Evolutionary conservation across 2,329 filamentous ascomycete species (phyloP).

Genomic region (Cylindrodendrum hubeiense): DNA sequence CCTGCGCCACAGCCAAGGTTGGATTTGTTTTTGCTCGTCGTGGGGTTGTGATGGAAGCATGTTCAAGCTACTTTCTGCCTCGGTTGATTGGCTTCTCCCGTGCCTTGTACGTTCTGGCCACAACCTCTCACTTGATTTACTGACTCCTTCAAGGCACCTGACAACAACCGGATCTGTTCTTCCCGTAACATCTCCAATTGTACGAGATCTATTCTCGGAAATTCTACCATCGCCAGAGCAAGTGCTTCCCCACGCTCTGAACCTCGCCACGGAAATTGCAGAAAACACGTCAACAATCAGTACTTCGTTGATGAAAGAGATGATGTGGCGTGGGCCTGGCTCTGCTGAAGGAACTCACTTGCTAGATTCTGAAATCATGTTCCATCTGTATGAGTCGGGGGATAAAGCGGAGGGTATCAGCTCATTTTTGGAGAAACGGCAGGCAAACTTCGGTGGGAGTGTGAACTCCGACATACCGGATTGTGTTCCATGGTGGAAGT

Average conservation of each 20-base stretch:
- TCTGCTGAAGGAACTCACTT: constrained; percentile 17
- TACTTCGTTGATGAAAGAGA: constrained; percentile 15
- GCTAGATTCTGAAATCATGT: constrained; percentile 12
- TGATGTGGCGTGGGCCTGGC: constrained; percentile 23
- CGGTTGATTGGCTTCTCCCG: constrained; percentile 28
- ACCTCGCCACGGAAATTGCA: constrained; percentile 17
- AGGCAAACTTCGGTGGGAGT: neutral
- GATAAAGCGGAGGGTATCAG: neutral
- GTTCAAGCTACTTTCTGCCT: constrained; percentile 30
- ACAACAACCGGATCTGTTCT: constrained; percentile 24
- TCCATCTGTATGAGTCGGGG: neutral
- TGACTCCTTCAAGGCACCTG: neutral
- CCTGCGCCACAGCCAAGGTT: constrained; percentile 19
- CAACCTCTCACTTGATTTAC: neutral
- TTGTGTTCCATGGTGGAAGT: neutral
- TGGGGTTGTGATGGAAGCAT: constrained; percentile 31
- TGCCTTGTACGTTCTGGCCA: constrained; percentile 12
- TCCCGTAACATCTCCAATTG: neutral
- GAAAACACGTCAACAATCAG: constrained; percentile 20
- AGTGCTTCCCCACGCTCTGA: constrained; percentile 18
- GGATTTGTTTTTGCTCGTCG: constrained; percentile 31
- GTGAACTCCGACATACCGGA: neutral
- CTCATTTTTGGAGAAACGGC: neutral
- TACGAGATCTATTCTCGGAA: constrained; percentile 6
- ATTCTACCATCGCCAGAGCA: constrained; percentile 15